phyloP scores from a whole-genome alignment of 1,139 yeast species.

The Debaryomyces psychrophilus region DNA sequence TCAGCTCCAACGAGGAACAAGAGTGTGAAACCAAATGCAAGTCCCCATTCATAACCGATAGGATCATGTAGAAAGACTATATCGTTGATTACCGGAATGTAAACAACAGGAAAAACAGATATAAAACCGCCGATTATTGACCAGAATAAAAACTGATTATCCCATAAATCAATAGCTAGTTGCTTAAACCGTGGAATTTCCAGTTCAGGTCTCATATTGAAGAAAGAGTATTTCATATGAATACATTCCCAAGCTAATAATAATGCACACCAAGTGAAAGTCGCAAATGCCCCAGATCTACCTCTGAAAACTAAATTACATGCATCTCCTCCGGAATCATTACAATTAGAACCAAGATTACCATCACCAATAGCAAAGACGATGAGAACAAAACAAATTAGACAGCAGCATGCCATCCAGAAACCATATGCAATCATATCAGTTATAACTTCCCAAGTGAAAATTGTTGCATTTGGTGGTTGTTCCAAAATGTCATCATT shows the following conservation, averaged over 20 bases:
- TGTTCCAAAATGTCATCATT: conserved; percentile 65
- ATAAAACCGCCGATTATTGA: conserved; percentile 73
- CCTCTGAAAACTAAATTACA: conserved; percentile 76
- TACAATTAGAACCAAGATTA: conserved; percentile 67
- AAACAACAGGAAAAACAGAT: conserved; percentile 79
- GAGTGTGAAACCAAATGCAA: conserved; percentile 65
- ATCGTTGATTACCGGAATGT: conserved; percentile 83
- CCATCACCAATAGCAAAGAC: conserved; percentile 72
- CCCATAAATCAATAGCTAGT: conserved; percentile 63
- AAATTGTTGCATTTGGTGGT: conserved; percentile 67
- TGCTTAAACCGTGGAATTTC: conserved; percentile 59
- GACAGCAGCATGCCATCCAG: conserved; percentile 74
- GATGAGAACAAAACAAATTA: conserved; percentile 65
- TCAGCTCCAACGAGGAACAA: conserved; percentile 67
- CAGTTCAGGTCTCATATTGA: conserved; percentile 72
- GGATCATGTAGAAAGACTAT: conserved; percentile 76
- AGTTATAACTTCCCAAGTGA: conserved; percentile 68
- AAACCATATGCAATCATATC: conserved; percentile 80
- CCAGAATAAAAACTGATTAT: conserved; percentile 81
- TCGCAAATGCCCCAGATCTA: conserved; percentile 79
- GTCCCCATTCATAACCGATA: conserved; percentile 84
- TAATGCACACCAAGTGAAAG: conserved; percentile 89
- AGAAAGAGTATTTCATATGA: conserved; percentile 72
- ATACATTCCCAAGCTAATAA: conserved; percentile 89
- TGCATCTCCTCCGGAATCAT: conserved; percentile 25